phyloP scores from a whole-genome alignment of 768 basidiomycete species.

The Suillus plorans region DNA sequence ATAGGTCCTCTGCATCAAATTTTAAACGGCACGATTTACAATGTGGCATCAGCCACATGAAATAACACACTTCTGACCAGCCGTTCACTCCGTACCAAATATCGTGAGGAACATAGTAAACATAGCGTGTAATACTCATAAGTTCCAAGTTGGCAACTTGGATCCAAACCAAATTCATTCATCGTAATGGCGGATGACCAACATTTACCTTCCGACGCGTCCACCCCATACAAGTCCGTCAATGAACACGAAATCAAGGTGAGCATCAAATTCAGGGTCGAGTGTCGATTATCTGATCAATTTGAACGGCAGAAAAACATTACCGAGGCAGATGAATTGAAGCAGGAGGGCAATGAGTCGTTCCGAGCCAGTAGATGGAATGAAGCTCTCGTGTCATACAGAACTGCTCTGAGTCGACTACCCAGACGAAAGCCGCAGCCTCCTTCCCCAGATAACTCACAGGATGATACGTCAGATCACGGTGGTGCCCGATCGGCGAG shows the following conservation, averaged over 20 bases:
- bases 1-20: not conserved
- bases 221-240: not conserved
- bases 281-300: constrained; percentile 2
- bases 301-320: constrained; percentile 40
- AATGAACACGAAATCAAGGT: not conserved
- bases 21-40: not conserved
- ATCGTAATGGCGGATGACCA: constrained; percentile 2
- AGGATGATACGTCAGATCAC: constrained; percentile 11
- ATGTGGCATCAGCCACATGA: not conserved
- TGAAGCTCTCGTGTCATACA: constrained; percentile 71
- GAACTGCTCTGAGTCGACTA: constrained; percentile 62
- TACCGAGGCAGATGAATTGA: constrained; percentile 57
- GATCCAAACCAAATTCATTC: not conserved
- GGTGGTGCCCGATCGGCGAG: constrained; percentile 3
- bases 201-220: not conserved
- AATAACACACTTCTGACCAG: not conserved
- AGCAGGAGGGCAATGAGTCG: constrained; percentile 70
- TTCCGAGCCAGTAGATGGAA: constrained; percentile 69
- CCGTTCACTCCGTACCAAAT: not conserved
- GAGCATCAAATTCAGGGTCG: not conserved
- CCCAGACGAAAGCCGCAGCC: constrained; percentile 45
- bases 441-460: constrained; percentile 20
- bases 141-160: not conserved
- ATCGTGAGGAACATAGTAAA: not conserved
- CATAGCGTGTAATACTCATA: not conserved